A percentile compares a stretch with the other conserved stretches of the same genome.
Evolutionary conservation across 352 stramenopile species (phyloP).

Genomic region (Pseudoperonospora humuli): DNA sequence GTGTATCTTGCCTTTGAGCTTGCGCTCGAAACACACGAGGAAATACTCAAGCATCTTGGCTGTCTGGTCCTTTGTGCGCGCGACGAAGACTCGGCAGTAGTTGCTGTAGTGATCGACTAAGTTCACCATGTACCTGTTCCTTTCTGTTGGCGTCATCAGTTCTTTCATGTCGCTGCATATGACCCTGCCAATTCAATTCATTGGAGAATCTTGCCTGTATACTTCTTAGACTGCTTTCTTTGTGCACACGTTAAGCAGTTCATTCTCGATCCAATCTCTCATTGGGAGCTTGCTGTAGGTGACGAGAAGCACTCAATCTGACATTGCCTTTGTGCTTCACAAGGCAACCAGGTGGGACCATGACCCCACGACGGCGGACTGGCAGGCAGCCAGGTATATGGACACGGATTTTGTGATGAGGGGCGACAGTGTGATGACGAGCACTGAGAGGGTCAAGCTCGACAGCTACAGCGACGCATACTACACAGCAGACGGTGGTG

Average conservation of each 20-base stretch:
- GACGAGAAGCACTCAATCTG: too few relatives aligned
- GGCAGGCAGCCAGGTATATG: too few relatives aligned
- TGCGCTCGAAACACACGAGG: constrained; percentile 1
- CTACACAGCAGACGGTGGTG: too few relatives aligned
- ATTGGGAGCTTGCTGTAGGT: too few relatives aligned
- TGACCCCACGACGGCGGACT: too few relatives aligned
- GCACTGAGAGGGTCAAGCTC: too few relatives aligned
- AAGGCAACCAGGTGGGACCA: too few relatives aligned
- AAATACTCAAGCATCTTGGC: constrained; percentile 5
- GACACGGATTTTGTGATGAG: too few relatives aligned
- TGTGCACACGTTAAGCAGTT: constrained; percentile 4
- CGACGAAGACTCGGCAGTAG: constrained; percentile 10
- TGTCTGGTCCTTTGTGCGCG: constrained; percentile 1
- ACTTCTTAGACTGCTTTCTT: neutral
- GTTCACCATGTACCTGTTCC: constrained; percentile 6
- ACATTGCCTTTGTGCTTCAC: too few relatives aligned
- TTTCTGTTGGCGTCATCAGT: neutral
- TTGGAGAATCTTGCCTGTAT: neutral
- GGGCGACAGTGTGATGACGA: too few relatives aligned
- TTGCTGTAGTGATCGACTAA: constrained; percentile 8
- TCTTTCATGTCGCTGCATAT: constrained; percentile 11
- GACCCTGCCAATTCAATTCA: constrained; percentile 6
- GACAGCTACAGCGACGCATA: too few relatives aligned
- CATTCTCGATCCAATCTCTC: neutral
- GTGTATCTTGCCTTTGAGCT: constrained; percentile 3